Evolutionary conservation across 441 rosid species (phyloP), one percentile per base, ranked within the genome.

Genomic region (Oxalis stricta): DNA sequence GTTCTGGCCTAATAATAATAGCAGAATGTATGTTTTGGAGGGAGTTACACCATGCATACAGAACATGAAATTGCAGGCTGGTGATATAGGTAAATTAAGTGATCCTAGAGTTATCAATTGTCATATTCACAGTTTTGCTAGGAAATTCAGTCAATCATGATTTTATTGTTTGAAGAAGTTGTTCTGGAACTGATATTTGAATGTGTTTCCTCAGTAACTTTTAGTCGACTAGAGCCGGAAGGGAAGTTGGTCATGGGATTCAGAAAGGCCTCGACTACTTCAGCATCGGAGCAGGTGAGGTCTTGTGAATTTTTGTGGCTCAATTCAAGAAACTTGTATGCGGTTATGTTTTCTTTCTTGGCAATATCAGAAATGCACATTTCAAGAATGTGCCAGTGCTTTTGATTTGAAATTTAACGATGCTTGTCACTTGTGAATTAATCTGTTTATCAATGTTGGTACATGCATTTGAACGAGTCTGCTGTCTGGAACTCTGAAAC

Each of bases 31-130:
- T 80, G 84, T 88, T 63, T 63, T 93, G 55, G 99, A 88, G 65
- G 97, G 97, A 28, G 91, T 88, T 53, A 76, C 84, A 38, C 87
- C 93, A 53, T 93, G 91, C 79, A 75, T 93, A 61, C 95, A 92
- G 69, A 76, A 73, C 67, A 70, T 92, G 97, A 76, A 67, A 62
- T 64, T 87, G 73, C 97, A 87, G 72, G 97, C 99, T 12, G 97
- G 97, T 45, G 99, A 92, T 63, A 77, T 69, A 65, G 88, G 99
- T 93, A 82, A 64, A n/a, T n/a, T n/a, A n/a, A n/a, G n/a, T n/a
- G n/a, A n/a, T n/a, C n/a, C n/a, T n/a, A n/a, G n/a, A n/a, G n/a
- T n/a, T n/a, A n/a, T n/a, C n/a, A n/a, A n/a, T n/a, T n/a, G n/a
- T n/a, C n/a, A n/a, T n/a, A n/a, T n/a, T n/a, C n/a, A n/a, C n/a